Conservation (phyloP, 768 basidiomycete species). For the Brasilioporus rufonigricans region DNA sequence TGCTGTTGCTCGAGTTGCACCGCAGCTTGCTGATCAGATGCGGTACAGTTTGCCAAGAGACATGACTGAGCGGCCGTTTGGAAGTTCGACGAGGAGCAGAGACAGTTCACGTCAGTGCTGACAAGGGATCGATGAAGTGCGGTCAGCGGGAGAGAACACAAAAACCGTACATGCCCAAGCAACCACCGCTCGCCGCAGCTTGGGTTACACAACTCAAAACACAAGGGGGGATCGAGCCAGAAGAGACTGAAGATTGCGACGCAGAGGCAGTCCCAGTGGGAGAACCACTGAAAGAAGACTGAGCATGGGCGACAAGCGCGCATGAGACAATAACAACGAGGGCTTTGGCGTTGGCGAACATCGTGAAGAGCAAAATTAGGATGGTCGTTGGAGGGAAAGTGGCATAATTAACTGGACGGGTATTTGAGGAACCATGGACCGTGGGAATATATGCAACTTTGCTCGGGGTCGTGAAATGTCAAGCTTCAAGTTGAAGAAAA, state of each 20-base stretch:
- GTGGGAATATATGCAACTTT: slow-evolving; percentile 15
- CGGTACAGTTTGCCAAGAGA: slow-evolving; percentile 37
- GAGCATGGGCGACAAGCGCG: slow-evolving; percentile 21
- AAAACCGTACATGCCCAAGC: slow-evolving; percentile 16
- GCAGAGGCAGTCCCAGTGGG: background rate
- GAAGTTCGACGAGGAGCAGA: slow-evolving; percentile 40
- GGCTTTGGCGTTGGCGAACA: slow-evolving; percentile 22
- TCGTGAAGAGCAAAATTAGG: background rate
- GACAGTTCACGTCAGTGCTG: slow-evolving; percentile 40
- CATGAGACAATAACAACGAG: slow-evolving; percentile 15
- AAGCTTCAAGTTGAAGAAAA: no score
- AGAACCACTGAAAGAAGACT: slow-evolving; percentile 9
- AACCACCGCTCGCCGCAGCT: background rate
- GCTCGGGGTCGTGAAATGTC: no score
- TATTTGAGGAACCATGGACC: slow-evolving; percentile 14
- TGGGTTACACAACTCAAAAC: background rate
- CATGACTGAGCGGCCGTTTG: slow-evolving; percentile 34
- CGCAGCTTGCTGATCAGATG: slow-evolving; percentile 32
- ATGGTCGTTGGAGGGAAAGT: background rate
- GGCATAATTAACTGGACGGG: background rate
- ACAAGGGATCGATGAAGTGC: background rate
- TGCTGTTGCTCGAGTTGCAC: slow-evolving; percentile 27
- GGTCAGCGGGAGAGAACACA: background rate
- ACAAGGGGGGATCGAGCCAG: slow-evolving; percentile 7
- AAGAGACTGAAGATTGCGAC: slow-evolving; percentile 1